Evolutionary conservation across 177 flowering plant genomes (phyloP).

Genomic region (Telopea speciosissima): DNA sequence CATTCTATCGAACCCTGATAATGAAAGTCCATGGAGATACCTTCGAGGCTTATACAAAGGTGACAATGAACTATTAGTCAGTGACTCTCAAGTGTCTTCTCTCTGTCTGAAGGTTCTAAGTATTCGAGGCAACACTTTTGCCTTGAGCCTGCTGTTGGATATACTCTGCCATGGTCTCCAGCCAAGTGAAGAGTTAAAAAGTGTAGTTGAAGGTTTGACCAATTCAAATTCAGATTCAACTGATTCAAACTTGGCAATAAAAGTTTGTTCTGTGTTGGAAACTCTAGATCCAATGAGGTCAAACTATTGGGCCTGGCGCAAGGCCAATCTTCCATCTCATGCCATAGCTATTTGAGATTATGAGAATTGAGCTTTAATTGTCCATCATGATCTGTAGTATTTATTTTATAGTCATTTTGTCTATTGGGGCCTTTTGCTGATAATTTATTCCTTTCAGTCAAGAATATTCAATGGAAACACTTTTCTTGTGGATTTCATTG

Average conservation of each 20-base stretch:
- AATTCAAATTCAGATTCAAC: constrained; percentile 23
- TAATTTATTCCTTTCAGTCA: too few relatives aligned
- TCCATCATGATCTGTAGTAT: too few relatives aligned
- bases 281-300: constrained; percentile 58
- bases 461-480: too few relatives aligned
- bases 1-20: constrained; percentile 64
- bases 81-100: constrained; percentile 45
- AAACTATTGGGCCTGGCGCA: constrained; percentile 88
- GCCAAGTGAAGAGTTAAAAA: constrained; percentile 47
- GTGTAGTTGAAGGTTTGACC: constrained; percentile 36
- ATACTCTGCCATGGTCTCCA: constrained; percentile 59
- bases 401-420: neutral
- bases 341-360: neutral
- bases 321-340: constrained; percentile 36
- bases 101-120: constrained; percentile 56
- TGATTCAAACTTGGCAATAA: constrained; percentile 34
- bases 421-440: too few relatives aligned
- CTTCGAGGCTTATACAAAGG: constrained; percentile 76
- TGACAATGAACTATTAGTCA: constrained; percentile 36
- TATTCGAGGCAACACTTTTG: constrained; percentile 40
- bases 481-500: too few relatives aligned
- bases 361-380: neutral
- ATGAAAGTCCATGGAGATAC: constrained; percentile 98
- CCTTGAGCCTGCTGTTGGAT: constrained; percentile 72
- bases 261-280: constrained; percentile 59